Conservation (phyloP, 1,284 basidiomycete genomes). For the Pseudozyma sp. region DNA sequence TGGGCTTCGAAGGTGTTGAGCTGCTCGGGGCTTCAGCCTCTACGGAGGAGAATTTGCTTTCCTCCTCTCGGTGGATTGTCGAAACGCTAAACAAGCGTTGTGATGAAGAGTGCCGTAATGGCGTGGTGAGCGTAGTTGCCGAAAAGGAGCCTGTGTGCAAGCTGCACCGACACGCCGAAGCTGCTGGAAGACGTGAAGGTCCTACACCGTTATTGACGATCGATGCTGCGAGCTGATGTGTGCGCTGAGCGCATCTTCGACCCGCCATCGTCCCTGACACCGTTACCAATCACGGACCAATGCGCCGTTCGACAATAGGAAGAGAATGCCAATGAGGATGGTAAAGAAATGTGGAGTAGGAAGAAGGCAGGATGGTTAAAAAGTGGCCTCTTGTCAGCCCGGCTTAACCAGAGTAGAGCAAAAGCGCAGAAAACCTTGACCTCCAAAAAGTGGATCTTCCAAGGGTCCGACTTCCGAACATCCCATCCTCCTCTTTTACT, state of each 20-base stretch:
- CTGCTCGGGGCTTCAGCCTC: neutral
- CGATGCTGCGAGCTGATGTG: conserved; percentile 34
- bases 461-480: conserved; percentile 24
- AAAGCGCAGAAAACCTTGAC: conserved; percentile 2
- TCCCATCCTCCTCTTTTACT: neutral
- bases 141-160: neutral
- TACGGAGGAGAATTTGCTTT: neutral
- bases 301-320: neutral
- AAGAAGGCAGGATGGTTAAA: neutral
- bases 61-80: neutral
- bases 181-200: conserved; percentile 26
- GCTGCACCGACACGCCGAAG: conserved; percentile 14
- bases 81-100: conserved; percentile 16
- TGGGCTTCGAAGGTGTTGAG: neutral
- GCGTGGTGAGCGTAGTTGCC: neutral
- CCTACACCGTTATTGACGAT: conserved; percentile 25
- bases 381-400: conserved; percentile 2
- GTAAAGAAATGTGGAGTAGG: neutral
- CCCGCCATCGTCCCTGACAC: conserved; percentile 15
- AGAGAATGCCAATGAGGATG: neutral
- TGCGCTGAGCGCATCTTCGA: conserved; percentile 25
- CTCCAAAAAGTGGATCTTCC: conserved; percentile 1
- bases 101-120: neutral
- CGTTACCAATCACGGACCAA: too few species aligned
- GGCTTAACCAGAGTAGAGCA: neutral